Evolutionary conservation across 768 basidiomycete species (phyloP), one percentile per base, ranked within the genome.

Genomic region (Rhizopogon vinicolor): DNA sequence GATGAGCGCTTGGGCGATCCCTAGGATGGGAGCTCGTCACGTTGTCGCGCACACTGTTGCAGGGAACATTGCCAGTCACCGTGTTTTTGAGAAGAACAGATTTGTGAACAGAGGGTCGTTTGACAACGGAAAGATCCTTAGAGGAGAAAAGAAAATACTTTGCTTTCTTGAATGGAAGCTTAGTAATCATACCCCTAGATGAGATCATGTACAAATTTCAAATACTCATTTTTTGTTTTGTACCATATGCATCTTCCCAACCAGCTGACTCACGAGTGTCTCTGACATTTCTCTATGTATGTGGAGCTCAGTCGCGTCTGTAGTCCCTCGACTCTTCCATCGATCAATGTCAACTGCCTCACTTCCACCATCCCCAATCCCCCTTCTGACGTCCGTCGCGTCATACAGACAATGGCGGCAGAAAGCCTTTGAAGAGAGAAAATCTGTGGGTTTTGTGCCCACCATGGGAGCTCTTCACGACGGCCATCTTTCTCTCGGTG

Each of bases 401-500:
- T 71, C 78, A 0, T 87, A 82, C 63, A 78, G 91, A 40, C 70
- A 74, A 74, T 99, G 97, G 96, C 74, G 96, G 25, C 70, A 76
- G 48, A 71, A 72, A 33, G 90, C 85, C 0, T 82, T 81, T 56
- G 75, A 78, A 1, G 71, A 75, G 44, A 73, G 75, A 31, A 80
- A 85, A 65, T 79, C 83, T 1, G 92, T 99, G 5, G 97, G 97
- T 0, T 91, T 90, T 56, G 93, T 99, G n/a, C 83, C 97, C 0
- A 99, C 97, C 10, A 98, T 98, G 96, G 96, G 96, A 19, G 96
- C 96, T 2, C 73, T 99, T 42, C 97, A 99, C 67, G 85, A 89
- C 8, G 97, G 97, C 1, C 97, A 98, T 68, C 76, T 98, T 42
- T 83, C 89, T 52, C 85, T 99, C 37, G 91, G 96, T 97, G 62